Evolutionary conservation across 2,329 filamentous ascomycete genomes (phyloP).

Genomic region (Neofusicoccum cordaticola): DNA sequence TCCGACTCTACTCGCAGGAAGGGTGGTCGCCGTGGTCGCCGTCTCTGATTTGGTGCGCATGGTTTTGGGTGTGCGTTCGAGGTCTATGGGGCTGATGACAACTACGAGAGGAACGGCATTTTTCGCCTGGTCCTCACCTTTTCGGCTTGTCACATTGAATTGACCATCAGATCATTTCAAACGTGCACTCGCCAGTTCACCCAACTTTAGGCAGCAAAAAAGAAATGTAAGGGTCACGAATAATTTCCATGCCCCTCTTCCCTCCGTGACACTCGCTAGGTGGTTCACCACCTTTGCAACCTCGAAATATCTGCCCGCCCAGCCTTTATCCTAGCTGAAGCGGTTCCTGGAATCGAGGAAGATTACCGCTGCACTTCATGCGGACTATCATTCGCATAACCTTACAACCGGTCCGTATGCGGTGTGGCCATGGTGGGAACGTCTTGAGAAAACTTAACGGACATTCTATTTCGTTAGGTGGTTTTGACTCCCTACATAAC

Average conservation of each 20-base stretch:
- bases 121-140: slow-evolving; percentile 63
- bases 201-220: slow-evolving; percentile 14
- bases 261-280: background rate
- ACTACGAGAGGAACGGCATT: slow-evolving; percentile 69
- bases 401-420: slow-evolving; percentile 39
- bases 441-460: slow-evolving; percentile 53
- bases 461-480: slow-evolving; percentile 55
- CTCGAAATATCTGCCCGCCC: slow-evolving; percentile 60
- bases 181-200: slow-evolving; percentile 17
- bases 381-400: slow-evolving; percentile 52
- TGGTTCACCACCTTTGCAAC: slow-evolving; percentile 32
- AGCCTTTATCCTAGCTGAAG: slow-evolving; percentile 46
- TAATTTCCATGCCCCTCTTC: background rate
- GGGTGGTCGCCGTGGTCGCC: slow-evolving; percentile 99
- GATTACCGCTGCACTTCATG: slow-evolving; percentile 42
- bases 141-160: slow-evolving; percentile 48
- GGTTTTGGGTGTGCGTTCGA: slow-evolving; percentile 48
- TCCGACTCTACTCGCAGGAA: slow-evolving; percentile 99
- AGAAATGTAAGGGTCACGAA: slow-evolving; percentile 14
- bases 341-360: slow-evolving; percentile 16
- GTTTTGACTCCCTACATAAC: slow-evolving; percentile 66
- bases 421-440: slow-evolving; percentile 53
- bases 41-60: slow-evolving; percentile 73
- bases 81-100: slow-evolving; percentile 40
- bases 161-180: slow-evolving; percentile 16